A percentile compares a stretch with the other conserved stretches of the same genome.
These are phyloP conservation scores for Boletus sensibilis DNA, from an alignment of 768 basidiomycete species.

Conservation along the genomic window DNA sequence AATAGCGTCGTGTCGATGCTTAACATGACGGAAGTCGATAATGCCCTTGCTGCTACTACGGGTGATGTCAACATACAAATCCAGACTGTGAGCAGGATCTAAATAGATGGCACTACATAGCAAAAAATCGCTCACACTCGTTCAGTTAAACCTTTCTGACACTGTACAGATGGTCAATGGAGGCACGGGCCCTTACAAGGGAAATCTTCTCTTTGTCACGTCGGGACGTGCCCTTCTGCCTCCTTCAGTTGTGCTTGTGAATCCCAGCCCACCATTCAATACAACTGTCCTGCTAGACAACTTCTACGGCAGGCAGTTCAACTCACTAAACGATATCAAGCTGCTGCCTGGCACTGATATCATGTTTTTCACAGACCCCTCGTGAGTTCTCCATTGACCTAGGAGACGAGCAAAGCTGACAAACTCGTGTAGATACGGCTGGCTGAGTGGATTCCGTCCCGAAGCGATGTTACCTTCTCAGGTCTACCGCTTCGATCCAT, in stretches of 20 bases:
- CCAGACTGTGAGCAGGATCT: slow-evolving; percentile 31
- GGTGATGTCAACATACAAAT: slow-evolving; percentile 50
- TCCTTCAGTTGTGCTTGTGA: slow-evolving; percentile 62
- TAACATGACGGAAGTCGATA: slow-evolving; percentile 54
- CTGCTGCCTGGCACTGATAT: too few species aligned
- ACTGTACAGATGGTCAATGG: slow-evolving; percentile 71
- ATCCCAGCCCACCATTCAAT: slow-evolving; percentile 64
- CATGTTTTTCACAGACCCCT: slow-evolving; percentile 75
- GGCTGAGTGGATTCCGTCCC: slow-evolving; percentile 63
- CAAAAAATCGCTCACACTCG: slow-evolving; percentile 1
- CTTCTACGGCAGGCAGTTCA: slow-evolving; percentile 79
- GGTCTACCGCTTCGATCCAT: slow-evolving; percentile 72
- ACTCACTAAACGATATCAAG: too few species aligned
- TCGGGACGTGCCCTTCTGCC: slow-evolving; percentile 65
- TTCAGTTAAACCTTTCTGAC: slow-evolving; percentile 56
- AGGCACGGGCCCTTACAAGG: slow-evolving; percentile 61
- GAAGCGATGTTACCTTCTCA: slow-evolving; percentile 66
- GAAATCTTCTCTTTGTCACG: slow-evolving; percentile 57
- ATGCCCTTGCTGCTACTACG: slow-evolving; percentile 37
- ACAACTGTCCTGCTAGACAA: slow-evolving; percentile 73
- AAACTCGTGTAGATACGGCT: slow-evolving; percentile 52
- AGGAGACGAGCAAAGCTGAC: not conserved
- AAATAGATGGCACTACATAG: not conserved
- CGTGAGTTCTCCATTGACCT: slow-evolving; percentile 39
- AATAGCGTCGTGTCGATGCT: slow-evolving; percentile 66